A percentile compares a stretch with the other conserved stretches of the same genome.
phyloP scores from a whole-genome alignment of 345 rosid species.

The Anastatica hierochuntica region DNA sequence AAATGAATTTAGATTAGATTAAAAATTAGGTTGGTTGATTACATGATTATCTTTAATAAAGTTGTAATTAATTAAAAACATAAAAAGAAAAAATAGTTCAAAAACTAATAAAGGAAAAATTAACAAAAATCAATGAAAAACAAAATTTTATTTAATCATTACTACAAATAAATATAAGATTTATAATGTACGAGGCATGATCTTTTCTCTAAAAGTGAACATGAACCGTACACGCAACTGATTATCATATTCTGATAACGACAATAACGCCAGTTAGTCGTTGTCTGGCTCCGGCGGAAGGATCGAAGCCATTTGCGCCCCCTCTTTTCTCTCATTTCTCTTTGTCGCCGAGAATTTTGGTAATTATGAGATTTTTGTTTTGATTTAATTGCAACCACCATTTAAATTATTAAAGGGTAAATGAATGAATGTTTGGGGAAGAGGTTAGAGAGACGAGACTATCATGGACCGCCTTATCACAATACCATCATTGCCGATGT shows the following conservation, averaged over 20 bases:
- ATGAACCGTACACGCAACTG: conserved; percentile 63
- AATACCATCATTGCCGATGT: neutral
- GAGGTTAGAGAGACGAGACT: conserved; percentile 19
- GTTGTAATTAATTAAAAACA: no score
- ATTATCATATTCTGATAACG: conserved; percentile 47
- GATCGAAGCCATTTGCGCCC: conserved; percentile 41
- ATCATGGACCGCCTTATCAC: conserved; percentile 8
- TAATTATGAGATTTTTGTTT: neutral
- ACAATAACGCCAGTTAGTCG: conserved; percentile 64
- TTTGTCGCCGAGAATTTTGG: conserved; percentile 19
- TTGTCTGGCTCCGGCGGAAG: conserved; percentile 60
- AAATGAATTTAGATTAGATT: no score
- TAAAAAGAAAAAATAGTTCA: no score
- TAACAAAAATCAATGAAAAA: no score
- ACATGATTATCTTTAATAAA: no score
- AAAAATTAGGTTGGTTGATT: no score
- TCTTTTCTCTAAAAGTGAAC: conserved; percentile 95
- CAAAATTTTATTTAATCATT: no score
- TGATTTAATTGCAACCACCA: conserved; percentile 11
- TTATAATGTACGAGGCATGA: conserved; percentile 89
- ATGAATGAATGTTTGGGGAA: conserved; percentile 18
- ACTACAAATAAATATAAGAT: no score
- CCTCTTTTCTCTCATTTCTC: conserved; percentile 5
- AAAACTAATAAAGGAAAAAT: no score
- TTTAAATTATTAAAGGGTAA: conserved; percentile 26